These are phyloP conservation scores for Castanospermum australe DNA, from an alignment of 306 rosid genomes.

Conservation along the genomic window DNA sequence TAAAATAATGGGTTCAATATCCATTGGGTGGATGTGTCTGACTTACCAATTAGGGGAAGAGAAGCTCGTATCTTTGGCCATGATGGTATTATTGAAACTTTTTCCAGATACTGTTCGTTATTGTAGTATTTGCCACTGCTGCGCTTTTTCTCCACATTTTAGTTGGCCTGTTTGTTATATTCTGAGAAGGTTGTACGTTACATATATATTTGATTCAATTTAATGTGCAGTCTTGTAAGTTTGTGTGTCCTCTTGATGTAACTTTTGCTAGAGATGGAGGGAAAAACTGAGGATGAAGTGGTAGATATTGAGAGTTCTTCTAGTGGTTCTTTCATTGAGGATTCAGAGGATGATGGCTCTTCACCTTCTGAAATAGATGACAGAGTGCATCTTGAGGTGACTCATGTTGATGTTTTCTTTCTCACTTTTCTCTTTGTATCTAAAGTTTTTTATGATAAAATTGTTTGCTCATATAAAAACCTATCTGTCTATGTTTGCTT, in stretches of 20 bases:
- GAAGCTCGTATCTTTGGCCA: background rate
- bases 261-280: slow-evolving; percentile 57
- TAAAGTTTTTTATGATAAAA: background rate
- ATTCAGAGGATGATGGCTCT: slow-evolving; percentile 64
- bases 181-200: background rate
- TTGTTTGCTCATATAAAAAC: background rate
- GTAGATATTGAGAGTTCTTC: slow-evolving; percentile 62
- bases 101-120: background rate
- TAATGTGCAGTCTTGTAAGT: background rate
- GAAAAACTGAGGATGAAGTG: slow-evolving; percentile 52
- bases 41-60: background rate
- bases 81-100: background rate
- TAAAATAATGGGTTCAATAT: slow-evolving; percentile 4
- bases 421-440: background rate
- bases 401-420: slow-evolving; percentile 16
- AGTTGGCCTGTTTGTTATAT: background rate
- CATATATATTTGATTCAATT: background rate
- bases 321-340: slow-evolving; percentile 62
- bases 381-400: slow-evolving; percentile 55
- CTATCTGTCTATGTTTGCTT: background rate
- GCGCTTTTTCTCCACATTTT: background rate
- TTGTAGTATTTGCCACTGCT: background rate
- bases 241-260: slow-evolving; percentile 15
- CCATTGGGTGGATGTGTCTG: background rate
- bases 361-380: slow-evolving; percentile 62